Evolutionary conservation across 352 stramenopile species (phyloP).

Genomic region (Phytophthora macrochlamydospora): DNA sequence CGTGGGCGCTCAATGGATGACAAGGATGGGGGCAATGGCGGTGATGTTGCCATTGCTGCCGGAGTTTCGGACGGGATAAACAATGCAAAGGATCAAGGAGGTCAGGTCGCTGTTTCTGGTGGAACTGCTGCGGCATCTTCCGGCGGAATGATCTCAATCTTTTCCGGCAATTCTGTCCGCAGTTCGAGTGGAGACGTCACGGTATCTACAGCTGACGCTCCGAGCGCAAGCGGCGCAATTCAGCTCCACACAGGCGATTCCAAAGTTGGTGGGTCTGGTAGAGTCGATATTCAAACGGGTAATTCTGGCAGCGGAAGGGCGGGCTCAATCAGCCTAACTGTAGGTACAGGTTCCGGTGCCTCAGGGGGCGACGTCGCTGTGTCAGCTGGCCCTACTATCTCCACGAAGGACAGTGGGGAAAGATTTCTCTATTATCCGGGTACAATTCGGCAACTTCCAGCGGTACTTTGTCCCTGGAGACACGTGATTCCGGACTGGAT

Average conservation of each 20-base stretch:
- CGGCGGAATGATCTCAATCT: conserved; percentile 52
- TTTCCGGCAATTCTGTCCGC: conserved; percentile 39
- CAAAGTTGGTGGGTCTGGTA: conserved; percentile 45
- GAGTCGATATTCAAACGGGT: conserved; percentile 50
- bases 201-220: conserved; percentile 38
- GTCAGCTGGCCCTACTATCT: conserved; percentile 41
- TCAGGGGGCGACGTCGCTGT: conserved; percentile 51
- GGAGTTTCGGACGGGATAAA: conserved; percentile 51
- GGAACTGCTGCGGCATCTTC: conserved; percentile 43
- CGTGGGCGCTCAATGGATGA: conserved; percentile 48
- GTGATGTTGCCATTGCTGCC: conserved; percentile 51
- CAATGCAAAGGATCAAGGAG: conserved; percentile 40
- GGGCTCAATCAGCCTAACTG: conserved; percentile 50
- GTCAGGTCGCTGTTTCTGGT: conserved; percentile 40
- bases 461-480: conserved; percentile 47
- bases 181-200: conserved; percentile 53
- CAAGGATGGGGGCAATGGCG: conserved; percentile 64
- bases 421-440: conserved; percentile 47
- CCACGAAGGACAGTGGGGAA: conserved; percentile 41
- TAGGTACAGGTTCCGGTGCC: conserved; percentile 40
- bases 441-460: conserved; percentile 45
- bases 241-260: conserved; percentile 39
- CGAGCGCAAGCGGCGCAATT: conserved; percentile 38
- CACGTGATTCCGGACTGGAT: conserved; percentile 38
- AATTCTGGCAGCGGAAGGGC: conserved; percentile 37